Conservation (phyloP, 805 yeast species). For the Hanseniaspora valbyensis region DNA sequence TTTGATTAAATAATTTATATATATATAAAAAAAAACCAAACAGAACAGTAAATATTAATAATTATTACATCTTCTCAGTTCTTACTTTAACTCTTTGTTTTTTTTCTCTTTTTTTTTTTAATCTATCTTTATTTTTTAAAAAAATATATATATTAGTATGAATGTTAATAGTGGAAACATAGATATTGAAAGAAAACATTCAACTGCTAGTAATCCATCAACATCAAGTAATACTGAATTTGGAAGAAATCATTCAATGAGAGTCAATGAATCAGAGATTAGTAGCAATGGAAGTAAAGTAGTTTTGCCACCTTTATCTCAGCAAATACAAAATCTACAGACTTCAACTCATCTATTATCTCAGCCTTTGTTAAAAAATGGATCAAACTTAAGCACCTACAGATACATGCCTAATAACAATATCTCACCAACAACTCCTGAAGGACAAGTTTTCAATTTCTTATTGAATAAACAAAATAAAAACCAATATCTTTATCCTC, state of each 20-base stretch:
- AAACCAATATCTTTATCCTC: background rate
- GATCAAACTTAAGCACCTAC: background rate
- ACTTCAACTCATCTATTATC: background rate
- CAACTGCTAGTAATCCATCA: background rate
- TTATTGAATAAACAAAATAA: background rate
- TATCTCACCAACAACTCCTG: background rate
- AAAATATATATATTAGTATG: background rate
- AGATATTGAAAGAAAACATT: background rate
- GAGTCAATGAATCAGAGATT: background rate
- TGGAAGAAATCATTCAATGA: background rate
- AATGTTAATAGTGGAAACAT: background rate
- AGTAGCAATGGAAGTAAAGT: background rate
- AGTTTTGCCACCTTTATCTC: background rate
- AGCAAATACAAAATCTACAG: background rate
- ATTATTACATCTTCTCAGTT: no score
- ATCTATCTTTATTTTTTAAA: background rate
- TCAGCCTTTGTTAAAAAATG: background rate
- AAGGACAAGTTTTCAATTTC: background rate
- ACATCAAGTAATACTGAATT: background rate
- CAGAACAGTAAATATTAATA: no score
- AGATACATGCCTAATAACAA: background rate
- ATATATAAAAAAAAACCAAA: no score
- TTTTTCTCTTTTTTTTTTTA: background rate
- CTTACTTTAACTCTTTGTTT: no score
- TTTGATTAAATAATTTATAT: no score